Conservation (phyloP, 768 basidiomycete genomes). For the Collybia mongolica region DNA sequence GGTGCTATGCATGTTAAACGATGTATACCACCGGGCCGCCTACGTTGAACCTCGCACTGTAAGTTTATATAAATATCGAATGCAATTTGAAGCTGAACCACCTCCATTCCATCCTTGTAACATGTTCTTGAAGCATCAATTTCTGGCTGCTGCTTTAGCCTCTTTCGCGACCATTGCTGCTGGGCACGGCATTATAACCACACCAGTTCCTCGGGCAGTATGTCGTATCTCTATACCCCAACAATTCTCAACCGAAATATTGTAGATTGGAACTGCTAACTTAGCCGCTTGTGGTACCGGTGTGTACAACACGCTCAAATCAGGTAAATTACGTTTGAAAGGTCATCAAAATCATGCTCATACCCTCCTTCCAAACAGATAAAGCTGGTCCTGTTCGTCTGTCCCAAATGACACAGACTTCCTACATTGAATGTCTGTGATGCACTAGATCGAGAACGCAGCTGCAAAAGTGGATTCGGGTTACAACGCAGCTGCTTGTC, state of each 20-base stretch:
- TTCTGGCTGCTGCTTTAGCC: constrained; percentile 6
- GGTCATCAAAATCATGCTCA: background rate
- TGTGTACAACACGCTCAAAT: constrained; percentile 23
- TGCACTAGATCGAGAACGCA: constrained; percentile 29
- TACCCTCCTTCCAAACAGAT: constrained; percentile 16
- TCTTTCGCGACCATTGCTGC: constrained; percentile 10
- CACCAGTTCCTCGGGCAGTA: constrained; percentile 26
- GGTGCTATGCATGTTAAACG: background rate
- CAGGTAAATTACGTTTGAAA: constrained; percentile 14
- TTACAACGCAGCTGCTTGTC: constrained; percentile 30
- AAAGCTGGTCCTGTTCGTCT: constrained; percentile 25
- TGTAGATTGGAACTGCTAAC: constrained; percentile 26
- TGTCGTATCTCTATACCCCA: background rate
- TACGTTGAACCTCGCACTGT: background rate
- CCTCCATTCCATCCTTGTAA: background rate
- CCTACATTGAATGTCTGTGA: no score
- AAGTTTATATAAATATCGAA: no score
- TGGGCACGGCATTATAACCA: constrained; percentile 27
- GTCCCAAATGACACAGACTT: no score
- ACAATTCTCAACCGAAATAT: background rate
- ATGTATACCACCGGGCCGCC: constrained; percentile 4
- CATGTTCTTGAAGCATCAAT: constrained; percentile 4
- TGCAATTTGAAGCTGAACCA: no score
- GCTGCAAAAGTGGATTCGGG: constrained; percentile 22
- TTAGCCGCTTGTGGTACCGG: constrained; percentile 29